Conservation (phyloP, 129 eudicot species). For the Logfia minima region DNA sequence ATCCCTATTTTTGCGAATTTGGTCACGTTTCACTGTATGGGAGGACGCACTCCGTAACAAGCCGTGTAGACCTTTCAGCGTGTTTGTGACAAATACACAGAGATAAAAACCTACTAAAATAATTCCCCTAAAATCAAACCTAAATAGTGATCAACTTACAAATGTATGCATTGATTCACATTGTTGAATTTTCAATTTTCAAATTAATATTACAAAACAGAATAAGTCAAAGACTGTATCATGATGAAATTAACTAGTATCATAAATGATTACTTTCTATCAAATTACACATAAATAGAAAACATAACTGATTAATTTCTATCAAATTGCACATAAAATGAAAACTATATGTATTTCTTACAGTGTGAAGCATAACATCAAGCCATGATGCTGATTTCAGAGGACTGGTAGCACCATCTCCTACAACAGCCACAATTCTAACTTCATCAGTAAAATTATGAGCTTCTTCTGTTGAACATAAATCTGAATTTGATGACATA, state of each 20-base stretch:
- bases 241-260: background rate
- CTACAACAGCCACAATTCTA: slow-evolving; percentile 69
- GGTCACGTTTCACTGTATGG: too few relatives aligned
- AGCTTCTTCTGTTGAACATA: slow-evolving; percentile 28
- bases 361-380: slow-evolving; percentile 88
- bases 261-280: background rate
- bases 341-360: slow-evolving; percentile 30
- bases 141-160: slow-evolving; percentile 1
- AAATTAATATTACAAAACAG: background rate
- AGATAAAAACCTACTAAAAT: background rate
- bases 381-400: slow-evolving; percentile 83
- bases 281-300: background rate
- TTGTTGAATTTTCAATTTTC: background rate
- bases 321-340: background rate
- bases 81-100: background rate
- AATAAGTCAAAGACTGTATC: background rate
- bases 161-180: slow-evolving; percentile 4
- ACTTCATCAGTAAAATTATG: slow-evolving; percentile 28
- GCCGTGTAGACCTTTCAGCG: too few relatives aligned
- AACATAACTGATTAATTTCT: background rate
- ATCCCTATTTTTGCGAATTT: too few relatives aligned
- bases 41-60: too few relatives aligned
- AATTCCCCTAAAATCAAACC: slow-evolving; percentile 3
- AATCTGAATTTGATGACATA: slow-evolving; percentile 16
- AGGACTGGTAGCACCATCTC: slow-evolving; percentile 80